Evolutionary conservation across 345 rosid genomes (phyloP).

Genomic region (Cardamine chenopodiifolia): DNA sequence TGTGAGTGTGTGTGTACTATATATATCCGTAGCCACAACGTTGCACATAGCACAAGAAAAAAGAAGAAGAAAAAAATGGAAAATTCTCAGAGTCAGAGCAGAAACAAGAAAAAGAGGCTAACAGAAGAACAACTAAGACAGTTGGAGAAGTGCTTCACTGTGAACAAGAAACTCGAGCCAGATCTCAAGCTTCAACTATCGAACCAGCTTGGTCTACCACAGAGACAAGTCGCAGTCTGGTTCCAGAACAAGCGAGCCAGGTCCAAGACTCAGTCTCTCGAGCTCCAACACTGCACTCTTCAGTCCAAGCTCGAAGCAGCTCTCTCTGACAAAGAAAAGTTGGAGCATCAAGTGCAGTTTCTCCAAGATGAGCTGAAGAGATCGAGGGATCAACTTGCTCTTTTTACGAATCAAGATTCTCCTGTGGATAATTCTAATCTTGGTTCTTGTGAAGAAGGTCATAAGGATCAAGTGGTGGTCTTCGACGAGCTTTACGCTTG

Average conservation of each 20-base stretch:
- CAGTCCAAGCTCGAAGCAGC: constrained; percentile 61
- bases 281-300: constrained; percentile 58
- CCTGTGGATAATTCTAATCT: constrained; percentile 38
- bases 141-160: constrained; percentile 67
- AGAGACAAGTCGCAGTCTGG: constrained; percentile 90
- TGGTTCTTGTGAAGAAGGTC: constrained; percentile 44
- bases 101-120: constrained; percentile 61
- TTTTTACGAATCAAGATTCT: constrained; percentile 35
- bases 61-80: constrained; percentile 19
- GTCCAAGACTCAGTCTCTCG: constrained; percentile 81
- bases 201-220: constrained; percentile 64
- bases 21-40: constrained; percentile 43
- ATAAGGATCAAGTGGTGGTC: constrained; percentile 47
- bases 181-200: constrained; percentile 75
- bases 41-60: constrained; percentile 27
- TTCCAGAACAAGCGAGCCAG: constrained; percentile 94
- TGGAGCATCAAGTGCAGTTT: constrained; percentile 65
- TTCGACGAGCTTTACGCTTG: constrained; percentile 78
- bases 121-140: constrained; percentile 70
- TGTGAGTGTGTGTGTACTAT: constrained; percentile 19
- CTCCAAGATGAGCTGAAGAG: constrained; percentile 69
- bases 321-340: constrained; percentile 55
- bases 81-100: constrained; percentile 24
- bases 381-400: constrained; percentile 51
- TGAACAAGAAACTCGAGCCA: constrained; percentile 73